Base-by-base conservation (phyloP, 129 eudicot species). In the Smallanthus sonchifolius region DNA sequence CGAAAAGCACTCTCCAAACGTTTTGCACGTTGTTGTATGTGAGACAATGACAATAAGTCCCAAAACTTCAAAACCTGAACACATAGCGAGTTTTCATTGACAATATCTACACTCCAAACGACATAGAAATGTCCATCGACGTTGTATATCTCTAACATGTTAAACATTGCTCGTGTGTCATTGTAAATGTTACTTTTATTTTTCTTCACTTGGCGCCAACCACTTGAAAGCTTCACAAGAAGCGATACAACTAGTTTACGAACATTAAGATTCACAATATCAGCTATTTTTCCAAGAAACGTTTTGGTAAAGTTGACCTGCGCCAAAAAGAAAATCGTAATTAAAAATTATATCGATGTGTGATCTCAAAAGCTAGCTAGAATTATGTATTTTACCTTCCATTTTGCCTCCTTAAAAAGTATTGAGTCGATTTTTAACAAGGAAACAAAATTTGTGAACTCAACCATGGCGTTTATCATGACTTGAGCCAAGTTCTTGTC, bases 401-500 rank as follows among this genome's bases (percentile, higher is more conserved):
- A 87, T 56, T 66, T 87, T 45, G 89, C 76, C 7, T 70, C 66
- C 28, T 59, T 67, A 47, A 87, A 81, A 51, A 77, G 70, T 35
- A 75, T 37, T 37, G 84, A 77, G 35, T 74, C 77, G 0, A 15
- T 37, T 37, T 10, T 59, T 48, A 85, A 55, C 59, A 72, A 54
- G 0, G 57, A 39, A 30, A 44, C 79, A 39, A 77, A 71, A 55
- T 59, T 75, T 54, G 75, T 73, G 3, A 78, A 55, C 28, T 84
- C 87, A 38, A 79, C 39, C 66, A 75, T 75, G 47, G 90, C 63
- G 37, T 49, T 65, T 39, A 82, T 38, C 42, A 81, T 72, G 28
- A 86, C 83, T 60, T 71, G 66, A 38, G 85, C 86, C 75, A 91
- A 47, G 62, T 68, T 73, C 68, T 76, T 76, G 72, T 89, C 86